These are phyloP conservation scores for Aspergillus sp. DNA, from an alignment of 2,329 filamentous ascomycete species.

Conservation along the genomic window DNA sequence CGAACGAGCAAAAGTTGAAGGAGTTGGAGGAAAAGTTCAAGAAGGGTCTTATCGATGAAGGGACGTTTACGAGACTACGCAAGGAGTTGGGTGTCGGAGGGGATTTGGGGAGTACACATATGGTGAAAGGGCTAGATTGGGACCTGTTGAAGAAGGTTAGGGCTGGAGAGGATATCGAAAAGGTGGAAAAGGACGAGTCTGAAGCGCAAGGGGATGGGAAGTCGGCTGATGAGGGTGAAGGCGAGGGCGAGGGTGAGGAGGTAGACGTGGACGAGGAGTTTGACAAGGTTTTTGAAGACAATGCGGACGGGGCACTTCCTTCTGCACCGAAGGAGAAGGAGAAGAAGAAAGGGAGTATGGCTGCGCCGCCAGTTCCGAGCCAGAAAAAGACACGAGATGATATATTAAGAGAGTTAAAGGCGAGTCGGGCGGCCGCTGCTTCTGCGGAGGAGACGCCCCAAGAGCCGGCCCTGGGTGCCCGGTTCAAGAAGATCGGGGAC, in stretches of 20 bases:
- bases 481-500: slow-evolving; percentile 55
- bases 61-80: slow-evolving; percentile 72
- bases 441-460: slow-evolving; percentile 41
- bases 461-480: slow-evolving; percentile 52
- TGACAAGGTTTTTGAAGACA: slow-evolving; percentile 40
- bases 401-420: slow-evolving; percentile 60
- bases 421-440: slow-evolving; percentile 44
- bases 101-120: slow-evolving; percentile 74
- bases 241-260: slow-evolving; percentile 30
- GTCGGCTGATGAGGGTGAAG: slow-evolving; percentile 53
- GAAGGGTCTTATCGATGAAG: slow-evolving; percentile 77
- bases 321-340: slow-evolving; percentile 39
- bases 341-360: slow-evolving; percentile 52
- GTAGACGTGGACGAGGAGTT: slow-evolving; percentile 64
- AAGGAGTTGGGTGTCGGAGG: slow-evolving; percentile 76
- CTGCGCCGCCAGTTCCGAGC: slow-evolving; percentile 35
- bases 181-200: slow-evolving; percentile 19
- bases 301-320: slow-evolving; percentile 25
- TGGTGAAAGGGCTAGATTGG: slow-evolving; percentile 90
- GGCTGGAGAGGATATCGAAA: slow-evolving; percentile 56
- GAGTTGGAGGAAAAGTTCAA: slow-evolving; percentile 80
- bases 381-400: slow-evolving; percentile 58
- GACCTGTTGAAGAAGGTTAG: slow-evolving; percentile 58
- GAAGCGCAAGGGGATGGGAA: slow-evolving; percentile 25
- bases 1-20: slow-evolving; percentile 64